A percentile compares a stretch with the other conserved stretches of the same genome.
Conservation (phyloP, 176 grass and related monocot species). For the Tillandsia leiboldiana region DNA sequence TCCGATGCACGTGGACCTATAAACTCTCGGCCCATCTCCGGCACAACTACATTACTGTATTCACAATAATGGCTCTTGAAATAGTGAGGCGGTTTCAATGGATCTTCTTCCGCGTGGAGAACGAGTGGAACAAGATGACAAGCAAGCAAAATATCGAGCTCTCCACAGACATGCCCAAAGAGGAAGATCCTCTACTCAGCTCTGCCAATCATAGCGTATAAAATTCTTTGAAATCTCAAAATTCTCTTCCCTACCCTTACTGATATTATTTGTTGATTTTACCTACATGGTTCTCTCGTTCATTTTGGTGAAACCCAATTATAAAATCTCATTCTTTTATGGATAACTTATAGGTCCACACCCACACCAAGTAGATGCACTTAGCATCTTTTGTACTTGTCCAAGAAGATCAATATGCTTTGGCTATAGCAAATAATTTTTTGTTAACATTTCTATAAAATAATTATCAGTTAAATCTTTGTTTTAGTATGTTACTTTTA, state of each 20-base stretch:
- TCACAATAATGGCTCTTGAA: slow-evolving; percentile 69
- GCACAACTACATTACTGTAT: slow-evolving; percentile 91
- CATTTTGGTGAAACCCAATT: not conserved
- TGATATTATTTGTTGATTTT: slow-evolving; percentile 24
- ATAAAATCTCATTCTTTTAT: not conserved
- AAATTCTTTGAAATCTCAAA: slow-evolving; percentile 16
- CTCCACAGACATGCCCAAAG: slow-evolving; percentile 42
- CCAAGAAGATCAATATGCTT: not conserved
- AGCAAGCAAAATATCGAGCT: slow-evolving; percentile 64
- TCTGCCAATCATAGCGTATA: slow-evolving; percentile 49
- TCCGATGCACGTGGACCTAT: slow-evolving; percentile 96
- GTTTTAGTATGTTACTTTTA: not conserved
- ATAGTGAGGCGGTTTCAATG: slow-evolving; percentile 85
- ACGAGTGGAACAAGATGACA: slow-evolving; percentile 95
- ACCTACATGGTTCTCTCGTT: slow-evolving; percentile 3
- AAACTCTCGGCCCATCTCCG: slow-evolving; percentile 96
- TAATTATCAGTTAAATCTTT: no score
- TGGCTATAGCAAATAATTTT: not conserved
- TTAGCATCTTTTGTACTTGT: not conserved
- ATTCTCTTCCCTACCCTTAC: not conserved
- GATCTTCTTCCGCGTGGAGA: slow-evolving; percentile 96
- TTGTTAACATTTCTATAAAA: not conserved
- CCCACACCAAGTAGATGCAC: not conserved
- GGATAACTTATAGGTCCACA: not conserved
- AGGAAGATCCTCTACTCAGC: slow-evolving; percentile 64